phyloP scores from a whole-genome alignment of 768 basidiomycete species.

The Amyloporia xantha region DNA sequence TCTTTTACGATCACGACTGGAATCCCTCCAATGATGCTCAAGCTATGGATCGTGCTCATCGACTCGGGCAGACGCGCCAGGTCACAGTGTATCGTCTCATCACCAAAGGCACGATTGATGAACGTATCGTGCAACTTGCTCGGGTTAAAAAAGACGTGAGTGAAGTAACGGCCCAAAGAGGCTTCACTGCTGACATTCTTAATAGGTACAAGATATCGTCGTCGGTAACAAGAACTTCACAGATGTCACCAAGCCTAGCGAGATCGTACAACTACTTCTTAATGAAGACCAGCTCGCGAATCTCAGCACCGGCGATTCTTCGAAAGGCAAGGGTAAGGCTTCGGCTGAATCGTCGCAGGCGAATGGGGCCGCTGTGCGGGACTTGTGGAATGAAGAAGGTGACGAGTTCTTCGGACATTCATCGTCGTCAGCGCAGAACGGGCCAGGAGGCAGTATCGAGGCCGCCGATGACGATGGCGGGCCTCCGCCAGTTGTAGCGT shows the following conservation, averaged over 20 bases:
- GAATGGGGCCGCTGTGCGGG: slow-evolving; percentile 38
- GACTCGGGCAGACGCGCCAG: slow-evolving; percentile 93
- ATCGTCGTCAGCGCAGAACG: slow-evolving; percentile 20
- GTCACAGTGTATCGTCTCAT: slow-evolving; percentile 95
- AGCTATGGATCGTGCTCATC: slow-evolving; percentile 97
- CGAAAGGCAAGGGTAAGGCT: slow-evolving; percentile 33
- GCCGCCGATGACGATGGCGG: slow-evolving; percentile 23
- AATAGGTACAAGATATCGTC: slow-evolving; percentile 97
- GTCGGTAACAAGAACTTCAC: slow-evolving; percentile 96
- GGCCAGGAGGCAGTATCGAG: slow-evolving; percentile 14
- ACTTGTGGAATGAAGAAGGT: slow-evolving; percentile 83
- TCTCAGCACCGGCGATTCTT: slow-evolving; percentile 37
- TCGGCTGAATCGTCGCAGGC: slow-evolving; percentile 27
- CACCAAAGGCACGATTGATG: slow-evolving; percentile 91
- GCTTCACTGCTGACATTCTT: too few relatives aligned
- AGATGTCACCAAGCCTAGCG: slow-evolving; percentile 89
- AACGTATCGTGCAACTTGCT: slow-evolving; percentile 93
- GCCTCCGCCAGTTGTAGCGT: slow-evolving; percentile 19
- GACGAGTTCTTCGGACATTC: slow-evolving; percentile 79
- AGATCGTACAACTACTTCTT: slow-evolving; percentile 90
- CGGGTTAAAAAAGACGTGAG: slow-evolving; percentile 94
- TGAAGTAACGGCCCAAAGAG: slow-evolving; percentile 7
- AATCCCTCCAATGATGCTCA: slow-evolving; percentile 98
- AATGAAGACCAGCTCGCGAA: slow-evolving; percentile 90
- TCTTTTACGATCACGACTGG: slow-evolving; percentile 95